Conservation (phyloP, 139 green algal genomes). For the Tetratostichococcus sp. region DNA sequence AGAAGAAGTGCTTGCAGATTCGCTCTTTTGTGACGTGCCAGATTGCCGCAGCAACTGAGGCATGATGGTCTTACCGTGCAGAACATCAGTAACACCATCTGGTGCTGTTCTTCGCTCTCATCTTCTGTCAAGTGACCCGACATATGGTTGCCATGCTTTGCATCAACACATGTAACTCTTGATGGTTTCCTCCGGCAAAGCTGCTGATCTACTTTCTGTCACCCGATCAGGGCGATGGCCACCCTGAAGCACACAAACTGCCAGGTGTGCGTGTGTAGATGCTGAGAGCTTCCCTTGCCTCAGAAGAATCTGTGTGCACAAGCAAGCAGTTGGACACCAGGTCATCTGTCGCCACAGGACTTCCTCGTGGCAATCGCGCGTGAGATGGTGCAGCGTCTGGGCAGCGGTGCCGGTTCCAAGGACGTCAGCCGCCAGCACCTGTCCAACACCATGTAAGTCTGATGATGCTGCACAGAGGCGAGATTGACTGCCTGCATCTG, state of each 20-base stretch:
- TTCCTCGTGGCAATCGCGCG: constrained; percentile 12
- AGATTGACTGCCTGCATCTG: neutral
- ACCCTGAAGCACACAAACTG: constrained; percentile 20
- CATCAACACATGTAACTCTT: too few species aligned
- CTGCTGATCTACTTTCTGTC: too few species aligned
- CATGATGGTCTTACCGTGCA: too few species aligned
- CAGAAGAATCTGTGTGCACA: neutral
- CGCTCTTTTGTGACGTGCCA: too few species aligned
- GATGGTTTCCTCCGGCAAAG: too few species aligned
- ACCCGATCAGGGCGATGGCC: constrained; percentile 22
- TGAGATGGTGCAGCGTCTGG: constrained; percentile 28
- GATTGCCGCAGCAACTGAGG: too few species aligned
- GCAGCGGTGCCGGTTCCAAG: neutral
- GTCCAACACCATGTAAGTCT: constrained; percentile 25
- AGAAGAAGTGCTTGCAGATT: too few species aligned
- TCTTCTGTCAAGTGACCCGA: too few species aligned
- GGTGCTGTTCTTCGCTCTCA: too few species aligned
- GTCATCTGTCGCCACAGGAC: constrained; percentile 10
- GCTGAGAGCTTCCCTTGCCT: too few species aligned
- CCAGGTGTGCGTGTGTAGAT: neutral
- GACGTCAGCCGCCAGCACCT: constrained; percentile 45
- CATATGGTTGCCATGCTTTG: too few species aligned
- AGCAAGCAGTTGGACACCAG: too few species aligned
- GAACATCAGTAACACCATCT: constrained; percentile 46
- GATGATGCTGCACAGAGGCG: neutral